These are phyloP conservation scores for Setaria italica DNA, from an alignment of 202 grass and related monocot genomes.

Conservation along the genomic window DNA sequence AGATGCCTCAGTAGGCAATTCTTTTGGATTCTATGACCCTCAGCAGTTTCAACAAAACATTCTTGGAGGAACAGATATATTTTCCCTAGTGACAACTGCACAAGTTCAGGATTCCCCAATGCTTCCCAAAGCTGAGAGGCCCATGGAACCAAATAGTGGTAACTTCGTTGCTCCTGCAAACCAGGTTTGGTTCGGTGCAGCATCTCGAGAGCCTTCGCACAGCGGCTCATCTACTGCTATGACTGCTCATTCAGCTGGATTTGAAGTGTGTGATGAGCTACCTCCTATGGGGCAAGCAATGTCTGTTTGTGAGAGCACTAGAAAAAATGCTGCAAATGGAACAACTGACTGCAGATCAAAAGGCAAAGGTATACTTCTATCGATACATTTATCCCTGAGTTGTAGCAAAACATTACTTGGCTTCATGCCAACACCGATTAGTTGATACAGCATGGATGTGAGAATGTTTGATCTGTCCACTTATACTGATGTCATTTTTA, in stretches of 20 bases:
- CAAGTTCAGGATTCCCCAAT: slow-evolving; percentile 51
- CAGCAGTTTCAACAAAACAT: slow-evolving; percentile 60
- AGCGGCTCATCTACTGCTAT: slow-evolving; percentile 69
- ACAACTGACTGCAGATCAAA: slow-evolving; percentile 57
- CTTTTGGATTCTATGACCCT: slow-evolving; percentile 59
- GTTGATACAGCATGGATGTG: background rate
- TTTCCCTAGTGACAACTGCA: slow-evolving; percentile 40
- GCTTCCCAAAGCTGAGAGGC: slow-evolving; percentile 41
- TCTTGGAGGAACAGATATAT: slow-evolving; percentile 45
- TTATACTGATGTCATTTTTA: background rate
- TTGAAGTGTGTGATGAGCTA: slow-evolving; percentile 66
- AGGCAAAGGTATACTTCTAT: slow-evolving; percentile 53
- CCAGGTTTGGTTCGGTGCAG: slow-evolving; percentile 49
- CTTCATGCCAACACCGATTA: background rate
- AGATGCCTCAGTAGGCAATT: slow-evolving; percentile 40
- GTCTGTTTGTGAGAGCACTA: slow-evolving; percentile 64
- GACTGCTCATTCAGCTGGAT: slow-evolving; percentile 56
- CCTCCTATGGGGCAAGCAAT: slow-evolving; percentile 50
- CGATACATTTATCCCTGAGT: background rate
- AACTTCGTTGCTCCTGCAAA: slow-evolving; percentile 49
- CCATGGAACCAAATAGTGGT: slow-evolving; percentile 47
- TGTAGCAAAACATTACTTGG: background rate
- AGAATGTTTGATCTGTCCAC: slow-evolving; percentile 19
- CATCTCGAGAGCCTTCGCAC: slow-evolving; percentile 68
- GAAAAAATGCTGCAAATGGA: slow-evolving; percentile 53